Conservation (phyloP, 768 basidiomycete species). For the Kondoa malvinella region DNA sequence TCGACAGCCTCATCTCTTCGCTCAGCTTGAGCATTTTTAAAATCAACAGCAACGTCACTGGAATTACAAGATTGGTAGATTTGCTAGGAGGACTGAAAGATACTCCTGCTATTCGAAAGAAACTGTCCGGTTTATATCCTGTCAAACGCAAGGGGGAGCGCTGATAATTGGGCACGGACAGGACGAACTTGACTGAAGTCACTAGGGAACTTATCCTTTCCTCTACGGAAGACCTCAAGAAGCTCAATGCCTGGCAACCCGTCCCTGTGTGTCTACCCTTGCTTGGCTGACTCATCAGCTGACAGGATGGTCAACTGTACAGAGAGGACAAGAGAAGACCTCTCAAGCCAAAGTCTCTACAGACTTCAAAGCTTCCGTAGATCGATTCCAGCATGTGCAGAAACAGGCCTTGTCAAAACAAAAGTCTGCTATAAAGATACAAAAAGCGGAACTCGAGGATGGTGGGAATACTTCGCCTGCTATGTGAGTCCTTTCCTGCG, state of each 20-base stretch:
- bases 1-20: slow-evolving; percentile 11
- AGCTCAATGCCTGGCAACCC: slow-evolving; percentile 51
- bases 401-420: slow-evolving; percentile 78
- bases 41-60: slow-evolving; percentile 93
- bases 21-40: slow-evolving; percentile 76
- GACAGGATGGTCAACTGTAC: background rate
- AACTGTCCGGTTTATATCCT: slow-evolving; percentile 47
- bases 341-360: slow-evolving; percentile 80
- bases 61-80: slow-evolving; percentile 88
- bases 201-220: slow-evolving; percentile 90
- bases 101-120: slow-evolving; percentile 59
- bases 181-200: slow-evolving; percentile 83
- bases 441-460: slow-evolving; percentile 63
- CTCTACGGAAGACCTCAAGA: slow-evolving; percentile 82
- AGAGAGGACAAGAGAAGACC: slow-evolving; percentile 52
- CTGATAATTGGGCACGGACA: slow-evolving; percentile 28
- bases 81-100: slow-evolving; percentile 75
- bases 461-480: background rate
- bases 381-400: slow-evolving; percentile 81
- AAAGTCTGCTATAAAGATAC: slow-evolving; percentile 68
- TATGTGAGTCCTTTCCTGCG: background rate
- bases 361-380: slow-evolving; percentile 74
- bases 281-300: background rate
- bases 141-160: background rate
- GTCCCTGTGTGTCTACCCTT: slow-evolving; percentile 39